phyloP scores from a whole-genome alignment of 2,329 filamentous ascomycete genomes.

The Claviceps arundinis region DNA sequence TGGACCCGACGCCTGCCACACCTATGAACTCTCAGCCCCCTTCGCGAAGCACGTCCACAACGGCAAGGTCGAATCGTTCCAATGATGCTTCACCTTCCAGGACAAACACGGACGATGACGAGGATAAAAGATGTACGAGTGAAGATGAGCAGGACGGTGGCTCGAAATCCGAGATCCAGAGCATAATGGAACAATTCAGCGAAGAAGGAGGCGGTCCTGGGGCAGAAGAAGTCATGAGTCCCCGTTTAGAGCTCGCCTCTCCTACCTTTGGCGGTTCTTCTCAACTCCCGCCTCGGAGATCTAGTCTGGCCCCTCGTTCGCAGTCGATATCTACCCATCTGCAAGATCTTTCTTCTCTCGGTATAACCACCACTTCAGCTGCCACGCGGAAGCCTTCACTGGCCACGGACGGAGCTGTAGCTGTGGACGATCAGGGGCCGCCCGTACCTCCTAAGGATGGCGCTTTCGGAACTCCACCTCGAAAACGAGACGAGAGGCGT shows the following conservation, averaged over 20 bases:
- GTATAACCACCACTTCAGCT: slow-evolving; percentile 26
- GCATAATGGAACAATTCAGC: slow-evolving; percentile 93
- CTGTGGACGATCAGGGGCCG: slow-evolving; percentile 34
- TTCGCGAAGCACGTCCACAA: slow-evolving; percentile 44
- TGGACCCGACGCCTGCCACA: slow-evolving; percentile 46
- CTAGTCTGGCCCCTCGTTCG: slow-evolving; percentile 66
- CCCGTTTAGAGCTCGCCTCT: slow-evolving; percentile 68
- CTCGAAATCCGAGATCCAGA: slow-evolving; percentile 80
- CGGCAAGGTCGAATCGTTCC: slow-evolving; percentile 33
- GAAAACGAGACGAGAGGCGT: slow-evolving; percentile 23
- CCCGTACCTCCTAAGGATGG: slow-evolving; percentile 49
- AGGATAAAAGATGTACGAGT: slow-evolving; percentile 42
- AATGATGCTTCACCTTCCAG: slow-evolving; percentile 38
- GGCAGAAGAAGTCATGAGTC: slow-evolving; percentile 83
- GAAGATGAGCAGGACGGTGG: slow-evolving; percentile 55
- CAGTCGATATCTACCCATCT: slow-evolving; percentile 35
- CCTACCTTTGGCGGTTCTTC: slow-evolving; percentile 55
- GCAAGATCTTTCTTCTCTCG: slow-evolving; percentile 31
- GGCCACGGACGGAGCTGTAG: slow-evolving; percentile 21
- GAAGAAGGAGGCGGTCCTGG: slow-evolving; percentile 58
- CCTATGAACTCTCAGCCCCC: slow-evolving; percentile 40
- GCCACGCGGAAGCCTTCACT: slow-evolving; percentile 22
- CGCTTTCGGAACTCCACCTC: slow-evolving; percentile 26
- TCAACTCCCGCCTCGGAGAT: slow-evolving; percentile 69
- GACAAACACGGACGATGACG: slow-evolving; percentile 42